phyloP scores from a whole-genome alignment of 768 basidiomycete genomes.

The Lactifluus volemus region DNA sequence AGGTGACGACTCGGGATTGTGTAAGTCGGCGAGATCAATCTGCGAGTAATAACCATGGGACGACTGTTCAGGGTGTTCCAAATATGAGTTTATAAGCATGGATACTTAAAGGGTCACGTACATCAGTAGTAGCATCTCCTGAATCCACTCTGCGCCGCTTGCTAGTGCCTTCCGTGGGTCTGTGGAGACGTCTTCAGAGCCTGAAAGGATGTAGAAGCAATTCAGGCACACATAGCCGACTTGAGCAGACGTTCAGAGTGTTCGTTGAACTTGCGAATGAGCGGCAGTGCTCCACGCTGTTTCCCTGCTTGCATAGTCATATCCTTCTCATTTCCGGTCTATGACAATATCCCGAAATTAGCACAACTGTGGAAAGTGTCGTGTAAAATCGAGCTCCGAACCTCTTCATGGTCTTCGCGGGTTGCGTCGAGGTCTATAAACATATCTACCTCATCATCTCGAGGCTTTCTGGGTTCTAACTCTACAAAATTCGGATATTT shows the following conservation, averaged over 20 bases:
- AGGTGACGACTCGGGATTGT: slow-evolving; percentile 50
- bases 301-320: slow-evolving; percentile 94
- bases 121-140: slow-evolving; percentile 35
- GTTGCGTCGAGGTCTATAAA: slow-evolving; percentile 86
- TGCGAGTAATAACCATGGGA: slow-evolving; percentile 36
- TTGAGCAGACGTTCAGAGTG: slow-evolving; percentile 87
- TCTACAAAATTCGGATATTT: slow-evolving; percentile 33
- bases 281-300: slow-evolving; percentile 77
- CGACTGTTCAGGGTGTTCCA: not conserved
- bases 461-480: slow-evolving; percentile 64
- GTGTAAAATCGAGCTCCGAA: slow-evolving; percentile 25
- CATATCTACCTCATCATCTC: slow-evolving; percentile 59
- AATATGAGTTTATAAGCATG: not conserved
- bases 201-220: slow-evolving; percentile 6
- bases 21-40: slow-evolving; percentile 82
- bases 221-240: slow-evolving; percentile 54
- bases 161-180: slow-evolving; percentile 43
- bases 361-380: not conserved
- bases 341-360: not conserved
- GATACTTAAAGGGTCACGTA: slow-evolving; percentile 22
- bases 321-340: slow-evolving; percentile 89
- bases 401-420: slow-evolving; percentile 84
- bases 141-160: slow-evolving; percentile 52
- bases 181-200: slow-evolving; percentile 2
- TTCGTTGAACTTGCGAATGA: slow-evolving; percentile 96